Evolutionary conservation across 306 rosid genomes (phyloP), one percentile per base, ranked within the genome.

Genomic region (Prunus mongolica): DNA sequence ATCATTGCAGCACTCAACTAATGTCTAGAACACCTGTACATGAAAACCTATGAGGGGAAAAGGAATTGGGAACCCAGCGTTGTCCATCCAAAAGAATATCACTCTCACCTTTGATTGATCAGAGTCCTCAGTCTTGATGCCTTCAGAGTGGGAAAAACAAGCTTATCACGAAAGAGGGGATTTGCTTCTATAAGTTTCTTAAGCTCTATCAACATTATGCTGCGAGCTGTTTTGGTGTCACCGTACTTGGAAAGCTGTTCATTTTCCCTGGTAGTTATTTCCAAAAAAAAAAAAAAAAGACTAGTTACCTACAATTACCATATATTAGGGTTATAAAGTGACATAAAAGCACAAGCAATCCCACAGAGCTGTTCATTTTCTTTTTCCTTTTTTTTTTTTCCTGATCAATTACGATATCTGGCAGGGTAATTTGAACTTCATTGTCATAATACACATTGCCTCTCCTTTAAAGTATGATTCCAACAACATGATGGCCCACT

Each of bases 211-310:
- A 91, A 71, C 97, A 93, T 91, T 56, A 89, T 89, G 74, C 91
- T 82, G 34, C 98, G 93, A 71, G 97, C 98, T 72, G 89, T 84
- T 85, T 87, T 88, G 72, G 93, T 91, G 82, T 93, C 96, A 67
- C 96, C 97, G 14, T 93, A 93, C 84, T 91, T 89, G 69, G 93
- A 89, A 46, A 91, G 84, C 88, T 91, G 96, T 81, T 86, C 93
- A 76, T 91, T 91, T 83, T 91, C 97, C 90, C 98, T 93, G 80
- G 80, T 70, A 84, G 71, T 45, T 56, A 51, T 82, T 79, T 69
- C 52, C 69, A 57, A 45, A 68, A 74, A 57, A 45, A 68, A 72
- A 49, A 12, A 58, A 69, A 78, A 32, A 0, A 0, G 67, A 69
- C 45, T 74, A 64, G 63, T 49, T 2, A 60, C 69, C 18, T 69